phyloP scores from a whole-genome alignment of 345 rosid genomes.

The Pugionium dolabratum region DNA sequence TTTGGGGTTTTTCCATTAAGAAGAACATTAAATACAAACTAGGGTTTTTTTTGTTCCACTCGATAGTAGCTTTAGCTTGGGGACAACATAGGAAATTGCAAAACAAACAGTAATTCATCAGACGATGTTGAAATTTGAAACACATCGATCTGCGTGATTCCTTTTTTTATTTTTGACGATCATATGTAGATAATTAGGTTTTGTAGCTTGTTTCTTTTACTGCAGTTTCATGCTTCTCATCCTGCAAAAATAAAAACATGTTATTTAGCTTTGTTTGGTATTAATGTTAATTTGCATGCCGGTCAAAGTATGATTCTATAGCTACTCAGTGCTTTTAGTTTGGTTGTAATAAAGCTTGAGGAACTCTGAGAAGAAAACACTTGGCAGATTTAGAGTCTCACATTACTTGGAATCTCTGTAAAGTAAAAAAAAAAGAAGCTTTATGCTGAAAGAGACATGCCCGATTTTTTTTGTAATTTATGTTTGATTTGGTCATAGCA shows the following conservation, averaged over 20 bases:
- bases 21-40: slow-evolving; percentile 33
- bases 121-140: background rate
- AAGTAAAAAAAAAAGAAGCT: slow-evolving; percentile 30
- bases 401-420: slow-evolving; percentile 34
- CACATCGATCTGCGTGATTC: slow-evolving; percentile 18
- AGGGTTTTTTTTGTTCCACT: slow-evolving; percentile 10
- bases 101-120: slow-evolving; percentile 10
- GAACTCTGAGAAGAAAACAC: slow-evolving; percentile 37
- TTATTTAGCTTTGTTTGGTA: slow-evolving; percentile 18
- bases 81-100: background rate
- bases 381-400: slow-evolving; percentile 32
- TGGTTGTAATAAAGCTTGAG: slow-evolving; percentile 17
- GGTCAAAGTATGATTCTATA: slow-evolving; percentile 28
- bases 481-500: slow-evolving; percentile 32
- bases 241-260: slow-evolving; percentile 40
- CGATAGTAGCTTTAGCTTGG: no score
- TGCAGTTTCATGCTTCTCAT: slow-evolving; percentile 54
- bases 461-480: background rate
- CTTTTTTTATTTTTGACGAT: slow-evolving; percentile 34
- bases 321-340: slow-evolving; percentile 15
- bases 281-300: no score
- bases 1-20: slow-evolving; percentile 6
- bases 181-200: background rate
- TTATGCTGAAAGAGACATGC: slow-evolving; percentile 33
- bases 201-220: slow-evolving; percentile 28